Base-by-base conservation (phyloP, 2,329 filamentous ascomycete genomes). In the Aquanectria penicillioides region DNA sequence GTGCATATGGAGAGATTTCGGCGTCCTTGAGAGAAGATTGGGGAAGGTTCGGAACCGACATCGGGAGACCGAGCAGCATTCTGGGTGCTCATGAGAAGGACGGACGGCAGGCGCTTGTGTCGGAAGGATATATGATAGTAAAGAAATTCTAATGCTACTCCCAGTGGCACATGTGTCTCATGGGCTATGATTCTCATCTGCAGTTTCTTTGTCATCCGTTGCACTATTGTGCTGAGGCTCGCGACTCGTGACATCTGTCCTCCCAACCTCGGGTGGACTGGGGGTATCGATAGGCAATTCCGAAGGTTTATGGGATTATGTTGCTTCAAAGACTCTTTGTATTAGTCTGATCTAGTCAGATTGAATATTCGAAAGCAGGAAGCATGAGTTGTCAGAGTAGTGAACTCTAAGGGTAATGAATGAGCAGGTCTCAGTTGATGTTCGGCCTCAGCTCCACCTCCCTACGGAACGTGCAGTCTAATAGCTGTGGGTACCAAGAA, bases 71-170 rank as follows among this genome's bases (percentile, higher is more conserved):
- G 44, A 15, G 31, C 50, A 44, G 36, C 38, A 43, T 48, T 62
- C 49, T 44, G 13, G 29, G 40, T 57, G 51, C 52, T 53, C 51
- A 50, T 54, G 55, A 48, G 43, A 33, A 44, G 47, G 33, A 53
- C 31, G 53, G 33, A 48, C 26, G 46, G 36, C 25, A 44, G 36
- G 48, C 54, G 23, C 43, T 59, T 33, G 43, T 55, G 57, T 28
- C 52, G 51, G 48, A 43, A 31, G 26, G 37, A 55, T 44, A 62
- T 67, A 62, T 59, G 61, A 69, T 64, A 68, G 62, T 69, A 69
- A 58, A 65, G 62, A 59, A 63, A 64, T 68, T 57, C 47, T 65
- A 69, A 69, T 69, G 58, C 57, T 66, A 69, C 50, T 63, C 53
- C 66, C 65, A 49, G 67, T 41, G 57, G 50, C 50, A 31, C n/a